Percentiles rank a stretch among this genome's conserved stretches.
Conservation (phyloP, 805 yeast species). For the Yamadazyma insecticola region DNA sequence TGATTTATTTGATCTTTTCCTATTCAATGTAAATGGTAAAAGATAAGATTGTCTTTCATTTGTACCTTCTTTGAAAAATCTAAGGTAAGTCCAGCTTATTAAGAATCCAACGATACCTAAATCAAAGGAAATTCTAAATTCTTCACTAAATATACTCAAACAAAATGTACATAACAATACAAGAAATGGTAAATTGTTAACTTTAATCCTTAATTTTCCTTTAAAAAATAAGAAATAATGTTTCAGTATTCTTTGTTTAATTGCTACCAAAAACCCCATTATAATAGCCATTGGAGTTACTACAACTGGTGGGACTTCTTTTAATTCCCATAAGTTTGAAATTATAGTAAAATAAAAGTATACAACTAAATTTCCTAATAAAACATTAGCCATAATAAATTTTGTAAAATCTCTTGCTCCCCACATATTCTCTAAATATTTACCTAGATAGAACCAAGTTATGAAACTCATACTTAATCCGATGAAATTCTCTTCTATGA, state of each 20-base stretch:
- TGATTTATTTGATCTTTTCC: constrained; percentile 14
- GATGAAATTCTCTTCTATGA: constrained; percentile 42
- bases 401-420: constrained; percentile 47
- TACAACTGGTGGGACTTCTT: constrained; percentile 38
- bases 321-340: constrained; percentile 10
- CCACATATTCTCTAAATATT: constrained; percentile 66
- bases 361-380: constrained; percentile 31
- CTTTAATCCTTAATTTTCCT: constrained; percentile 42
- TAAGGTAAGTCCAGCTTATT: constrained; percentile 35
- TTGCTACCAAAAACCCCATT: constrained; percentile 57
- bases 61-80: constrained; percentile 37
- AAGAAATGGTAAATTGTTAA: constrained; percentile 36
- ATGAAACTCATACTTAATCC: constrained; percentile 33
- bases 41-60: constrained; percentile 41
- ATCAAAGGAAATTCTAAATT: constrained; percentile 19
- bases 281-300: constrained; percentile 54
- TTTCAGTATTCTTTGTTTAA: constrained; percentile 63
- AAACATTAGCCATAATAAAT: constrained; percentile 38
- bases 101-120: constrained; percentile 28
- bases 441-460: constrained; percentile 49
- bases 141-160: constrained; percentile 21
- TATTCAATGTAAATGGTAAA: constrained; percentile 25
- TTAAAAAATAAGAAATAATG: constrained; percentile 49
- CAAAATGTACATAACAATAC: constrained; percentile 18
- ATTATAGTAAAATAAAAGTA: constrained; percentile 20